phyloP scores from a whole-genome alignment of 805 yeast species.

The Lachancea quebecensis region DNA sequence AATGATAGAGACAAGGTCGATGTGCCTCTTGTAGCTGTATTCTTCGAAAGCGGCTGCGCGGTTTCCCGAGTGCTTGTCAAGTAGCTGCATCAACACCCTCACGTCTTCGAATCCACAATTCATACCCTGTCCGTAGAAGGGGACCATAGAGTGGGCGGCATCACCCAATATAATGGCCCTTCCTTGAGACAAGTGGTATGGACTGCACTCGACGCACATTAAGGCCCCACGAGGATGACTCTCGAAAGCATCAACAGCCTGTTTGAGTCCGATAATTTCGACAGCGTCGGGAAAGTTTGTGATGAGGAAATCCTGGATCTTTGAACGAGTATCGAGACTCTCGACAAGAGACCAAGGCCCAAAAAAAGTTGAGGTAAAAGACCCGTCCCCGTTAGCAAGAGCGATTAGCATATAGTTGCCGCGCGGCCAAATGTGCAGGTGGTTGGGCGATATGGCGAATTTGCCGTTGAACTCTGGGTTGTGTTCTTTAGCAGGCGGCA shows the following conservation, averaged over 20 bases:
- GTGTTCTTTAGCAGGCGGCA: conserved; percentile 47
- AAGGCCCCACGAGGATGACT: conserved; percentile 71
- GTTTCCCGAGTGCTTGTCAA: conserved; percentile 34
- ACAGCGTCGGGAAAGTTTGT: conserved; percentile 69
- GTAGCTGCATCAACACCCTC: conserved; percentile 49
- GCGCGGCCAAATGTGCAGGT: conserved; percentile 91
- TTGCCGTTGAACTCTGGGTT: conserved; percentile 22
- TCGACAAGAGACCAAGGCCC: conserved; percentile 70
- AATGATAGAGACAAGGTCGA: conserved; percentile 69
- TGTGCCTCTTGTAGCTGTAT: conserved; percentile 50
- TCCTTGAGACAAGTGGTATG: conserved; percentile 56
- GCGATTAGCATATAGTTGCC: conserved; percentile 84
- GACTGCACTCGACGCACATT: conserved; percentile 60
- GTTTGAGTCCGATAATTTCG: conserved; percentile 54
- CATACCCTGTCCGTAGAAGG: conserved; percentile 97
- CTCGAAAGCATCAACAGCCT: conserved; percentile 43
- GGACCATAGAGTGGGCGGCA: conserved; percentile 96
- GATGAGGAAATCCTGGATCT: conserved; percentile 48
- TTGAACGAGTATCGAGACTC: conserved; percentile 37
- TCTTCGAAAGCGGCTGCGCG: conserved; percentile 44
- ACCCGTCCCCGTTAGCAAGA: conserved; percentile 74
- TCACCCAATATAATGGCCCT: conserved; percentile 74
- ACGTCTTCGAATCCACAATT: conserved; percentile 95
- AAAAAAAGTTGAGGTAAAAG: conserved; percentile 85
- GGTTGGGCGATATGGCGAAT: conserved; percentile 60